phyloP scores from a whole-genome alignment of 1,139 yeast species.

The Hanseniaspora gamundiae region DNA sequence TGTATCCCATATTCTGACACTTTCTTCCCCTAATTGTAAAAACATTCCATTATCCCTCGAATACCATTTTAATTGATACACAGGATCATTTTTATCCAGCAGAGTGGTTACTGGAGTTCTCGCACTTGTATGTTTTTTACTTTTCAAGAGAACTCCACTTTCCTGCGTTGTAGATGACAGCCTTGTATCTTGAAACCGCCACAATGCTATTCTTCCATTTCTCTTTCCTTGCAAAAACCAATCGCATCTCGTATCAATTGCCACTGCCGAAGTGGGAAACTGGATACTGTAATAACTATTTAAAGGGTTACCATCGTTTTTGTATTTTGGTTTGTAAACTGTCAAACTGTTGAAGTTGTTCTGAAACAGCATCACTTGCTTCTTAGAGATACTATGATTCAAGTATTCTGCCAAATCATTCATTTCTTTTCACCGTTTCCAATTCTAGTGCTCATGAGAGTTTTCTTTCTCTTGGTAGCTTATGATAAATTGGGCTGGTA shows the following conservation, averaged over 20 bases:
- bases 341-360: neutral
- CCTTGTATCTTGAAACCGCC: neutral
- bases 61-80: neutral
- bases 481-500: no score
- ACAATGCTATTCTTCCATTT: neutral
- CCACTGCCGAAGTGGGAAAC: neutral
- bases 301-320: neutral
- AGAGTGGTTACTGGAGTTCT: neutral
- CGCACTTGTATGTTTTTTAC: neutral
- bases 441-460: no score
- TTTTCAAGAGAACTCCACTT: neutral
- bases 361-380: neutral
- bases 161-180: neutral
- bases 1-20: neutral
- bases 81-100: neutral
- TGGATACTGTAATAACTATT: neutral
- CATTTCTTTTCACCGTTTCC: no score
- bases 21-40: neutral
- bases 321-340: neutral
- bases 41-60: neutral
- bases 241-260: neutral
- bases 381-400: neutral
- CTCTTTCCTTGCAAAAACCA: constrained; percentile 1
- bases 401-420: neutral
- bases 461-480: no score